These are phyloP conservation scores for Kentomonas sorsogonicus DNA, from an alignment of 208 protist genomes.

Conservation along the genomic window DNA sequence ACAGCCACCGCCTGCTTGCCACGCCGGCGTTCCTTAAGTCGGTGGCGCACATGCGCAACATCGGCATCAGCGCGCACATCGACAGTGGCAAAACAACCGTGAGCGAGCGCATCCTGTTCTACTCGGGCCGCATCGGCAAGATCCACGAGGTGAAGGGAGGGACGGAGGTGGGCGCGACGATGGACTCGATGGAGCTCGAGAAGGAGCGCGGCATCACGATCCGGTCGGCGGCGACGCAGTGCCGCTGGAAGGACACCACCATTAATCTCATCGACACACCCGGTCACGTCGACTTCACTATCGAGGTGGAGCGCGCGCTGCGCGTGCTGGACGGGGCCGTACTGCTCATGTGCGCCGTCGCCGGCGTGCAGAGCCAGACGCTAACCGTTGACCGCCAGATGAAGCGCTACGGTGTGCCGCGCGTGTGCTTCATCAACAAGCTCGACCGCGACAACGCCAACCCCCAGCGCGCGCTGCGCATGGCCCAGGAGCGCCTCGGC, in stretches of 20 bases:
- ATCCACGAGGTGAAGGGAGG: conserved; percentile 98
- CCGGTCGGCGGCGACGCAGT: conserved; percentile 97
- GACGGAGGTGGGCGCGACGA: conserved; percentile 98
- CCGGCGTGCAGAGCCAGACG: conserved; percentile 97
- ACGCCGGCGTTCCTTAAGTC: conserved; percentile 69
- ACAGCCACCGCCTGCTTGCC: conserved; percentile 31
- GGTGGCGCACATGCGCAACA: conserved; percentile 88
- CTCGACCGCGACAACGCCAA: conserved; percentile 94
- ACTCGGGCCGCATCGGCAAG: conserved; percentile 93
- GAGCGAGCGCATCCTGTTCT: conserved; percentile 98
- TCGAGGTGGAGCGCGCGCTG: conserved; percentile 98
- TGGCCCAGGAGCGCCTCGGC: conserved; percentile 90
- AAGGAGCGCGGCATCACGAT: conserved; percentile 99
- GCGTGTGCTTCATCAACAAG: conserved; percentile 99
- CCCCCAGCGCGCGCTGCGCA: conserved; percentile 69
- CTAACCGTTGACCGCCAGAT: conserved; percentile 99
- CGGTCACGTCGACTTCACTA: conserved; percentile 99
- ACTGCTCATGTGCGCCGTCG: conserved; percentile 94
- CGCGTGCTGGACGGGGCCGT: conserved; percentile 98
- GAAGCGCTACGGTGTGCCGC: conserved; percentile 97
- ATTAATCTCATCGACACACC: conserved; percentile 99
- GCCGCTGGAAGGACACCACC: conserved; percentile 90
- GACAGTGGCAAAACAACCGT: conserved; percentile 99
- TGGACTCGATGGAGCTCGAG: conserved; percentile 99
- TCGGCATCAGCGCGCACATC: conserved; percentile 98